These are phyloP conservation scores for Xylariaceae sp. DNA, from an alignment of 2,329 filamentous ascomycete genomes.

Conservation along the genomic window DNA sequence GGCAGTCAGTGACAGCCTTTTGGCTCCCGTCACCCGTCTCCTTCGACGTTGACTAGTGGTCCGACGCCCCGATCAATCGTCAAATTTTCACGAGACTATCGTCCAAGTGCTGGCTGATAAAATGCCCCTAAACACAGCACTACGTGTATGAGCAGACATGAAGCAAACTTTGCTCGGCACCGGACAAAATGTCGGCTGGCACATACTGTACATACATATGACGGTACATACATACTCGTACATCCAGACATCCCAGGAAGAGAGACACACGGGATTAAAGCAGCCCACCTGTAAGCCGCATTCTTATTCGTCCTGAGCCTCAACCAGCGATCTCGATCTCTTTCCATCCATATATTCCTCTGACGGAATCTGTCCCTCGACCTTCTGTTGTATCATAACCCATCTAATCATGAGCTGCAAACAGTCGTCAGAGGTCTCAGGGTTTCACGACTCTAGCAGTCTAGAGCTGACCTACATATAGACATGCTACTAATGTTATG, in stretches of 20 bases:
- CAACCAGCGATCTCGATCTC: slow-evolving; percentile 28
- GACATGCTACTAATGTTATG: too few species aligned
- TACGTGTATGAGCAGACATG: slow-evolving; percentile 7
- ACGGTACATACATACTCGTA: too few species aligned
- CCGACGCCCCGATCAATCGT: slow-evolving; percentile 20
- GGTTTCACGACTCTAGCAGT: too few species aligned
- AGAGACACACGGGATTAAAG: slow-evolving; percentile 26
- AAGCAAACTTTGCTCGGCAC: slow-evolving; percentile 5
- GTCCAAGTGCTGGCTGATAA: slow-evolving; percentile 6
- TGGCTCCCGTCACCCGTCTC: slow-evolving; percentile 23
- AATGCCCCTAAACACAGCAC: slow-evolving; percentile 1
- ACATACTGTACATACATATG: too few species aligned
- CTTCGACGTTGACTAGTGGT: slow-evolving; percentile 20
- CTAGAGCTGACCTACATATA: too few species aligned
- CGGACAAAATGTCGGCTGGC: slow-evolving; percentile 13
- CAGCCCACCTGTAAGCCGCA: slow-evolving; percentile 18
- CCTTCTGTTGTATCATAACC: slow-evolving; percentile 12
- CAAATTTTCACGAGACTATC: slow-evolving; percentile 4
- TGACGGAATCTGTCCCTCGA: slow-evolving; percentile 1
- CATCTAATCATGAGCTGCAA: neutral
- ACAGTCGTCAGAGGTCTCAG: too few species aligned
- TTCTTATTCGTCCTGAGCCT: slow-evolving; percentile 23
- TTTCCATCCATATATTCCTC: slow-evolving; percentile 16
- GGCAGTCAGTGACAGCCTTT: slow-evolving; percentile 22
- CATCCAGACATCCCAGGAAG: slow-evolving; percentile 19